Evolutionary conservation across 768 basidiomycete genomes (phyloP).

Genomic region (Termitomyces sp.): DNA sequence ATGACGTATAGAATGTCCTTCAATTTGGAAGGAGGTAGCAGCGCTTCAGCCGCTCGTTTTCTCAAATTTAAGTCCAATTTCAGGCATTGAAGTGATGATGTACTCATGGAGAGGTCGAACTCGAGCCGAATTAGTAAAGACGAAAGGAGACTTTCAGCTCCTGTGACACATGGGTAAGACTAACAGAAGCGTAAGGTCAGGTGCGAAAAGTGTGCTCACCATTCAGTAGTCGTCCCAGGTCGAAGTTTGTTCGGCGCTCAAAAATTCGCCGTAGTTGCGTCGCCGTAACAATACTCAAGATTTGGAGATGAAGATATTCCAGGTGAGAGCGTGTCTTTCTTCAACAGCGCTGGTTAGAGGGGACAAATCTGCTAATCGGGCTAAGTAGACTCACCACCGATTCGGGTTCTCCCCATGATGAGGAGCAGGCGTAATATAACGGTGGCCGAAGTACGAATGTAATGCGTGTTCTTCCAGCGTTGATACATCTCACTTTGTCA

Average conservation of each 20-base stretch:
- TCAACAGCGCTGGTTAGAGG: constrained; percentile 37
- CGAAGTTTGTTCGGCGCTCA: constrained; percentile 87
- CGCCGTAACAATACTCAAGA: constrained; percentile 85
- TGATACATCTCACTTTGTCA: constrained; percentile 83
- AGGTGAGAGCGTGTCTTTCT: constrained; percentile 90
- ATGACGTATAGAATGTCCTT: constrained; percentile 94
- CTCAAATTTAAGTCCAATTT: constrained; percentile 68
- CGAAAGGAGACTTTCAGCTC: constrained; percentile 77
- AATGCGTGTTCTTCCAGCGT: constrained; percentile 78
- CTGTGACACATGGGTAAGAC: constrained; percentile 31
- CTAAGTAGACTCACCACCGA: constrained; percentile 66
- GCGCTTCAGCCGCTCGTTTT: constrained; percentile 69
- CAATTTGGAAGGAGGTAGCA: constrained; percentile 79
- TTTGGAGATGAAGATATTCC: constrained; percentile 93
- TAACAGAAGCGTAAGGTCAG: neutral
- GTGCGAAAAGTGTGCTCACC: constrained; percentile 31
- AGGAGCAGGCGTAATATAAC: constrained; percentile 88
- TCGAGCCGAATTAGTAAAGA: constrained; percentile 71
- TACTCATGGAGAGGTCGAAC: constrained; percentile 76
- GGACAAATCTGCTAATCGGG: neutral
- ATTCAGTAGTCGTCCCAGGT: constrained; percentile 71
- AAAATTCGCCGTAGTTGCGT: constrained; percentile 85
- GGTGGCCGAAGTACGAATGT: constrained; percentile 85
- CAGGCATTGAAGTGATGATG: constrained; percentile 78
- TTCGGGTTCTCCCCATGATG: constrained; percentile 95